phyloP scores from a whole-genome alignment of 2,329 filamentous ascomycete species.

The Cladophialophora bantiana region DNA sequence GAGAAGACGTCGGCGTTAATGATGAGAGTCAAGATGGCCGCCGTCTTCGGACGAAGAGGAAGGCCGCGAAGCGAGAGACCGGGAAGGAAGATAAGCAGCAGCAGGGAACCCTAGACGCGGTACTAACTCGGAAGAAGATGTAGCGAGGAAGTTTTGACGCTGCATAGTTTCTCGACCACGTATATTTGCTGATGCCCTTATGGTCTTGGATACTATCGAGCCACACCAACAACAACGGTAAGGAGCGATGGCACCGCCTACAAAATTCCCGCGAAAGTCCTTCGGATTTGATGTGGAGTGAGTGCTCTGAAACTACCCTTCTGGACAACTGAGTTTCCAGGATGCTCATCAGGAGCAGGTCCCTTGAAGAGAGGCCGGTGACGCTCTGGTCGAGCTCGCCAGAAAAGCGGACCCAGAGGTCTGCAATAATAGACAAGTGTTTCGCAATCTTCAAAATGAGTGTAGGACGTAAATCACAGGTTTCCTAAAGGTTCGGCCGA shows the following conservation, averaged over 20 bases:
- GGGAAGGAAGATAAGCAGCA: constrained; percentile 25
- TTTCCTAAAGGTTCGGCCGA: constrained; percentile 3
- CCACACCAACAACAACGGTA: not conserved
- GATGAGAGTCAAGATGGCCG: constrained; percentile 19
- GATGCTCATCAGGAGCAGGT: too few species aligned
- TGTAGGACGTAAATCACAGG: not conserved
- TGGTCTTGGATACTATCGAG: not conserved
- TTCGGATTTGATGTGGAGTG: not conserved
- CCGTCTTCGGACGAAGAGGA: not conserved
- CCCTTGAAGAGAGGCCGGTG: too few species aligned
- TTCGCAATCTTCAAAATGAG: too few species aligned
- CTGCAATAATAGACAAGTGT: too few species aligned
- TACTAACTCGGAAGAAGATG: constrained; percentile 22
- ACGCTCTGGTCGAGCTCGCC: too few species aligned
- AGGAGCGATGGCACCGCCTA: too few species aligned
- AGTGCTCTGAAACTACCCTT: not conserved
- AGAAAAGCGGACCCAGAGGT: too few species aligned
- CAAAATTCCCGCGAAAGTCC: not conserved
- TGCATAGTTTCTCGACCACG: not conserved
- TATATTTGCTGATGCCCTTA: not conserved
- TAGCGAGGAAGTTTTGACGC: constrained; percentile 2
- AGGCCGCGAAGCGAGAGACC: constrained; percentile 18
- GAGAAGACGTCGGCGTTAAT: constrained; percentile 22
- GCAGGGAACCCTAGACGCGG: constrained; percentile 26
- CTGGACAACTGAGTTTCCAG: not conserved